These are phyloP conservation scores for Rasamsonia emersonii DNA, from an alignment of 2,329 filamentous ascomycete species.

Conservation along the genomic window DNA sequence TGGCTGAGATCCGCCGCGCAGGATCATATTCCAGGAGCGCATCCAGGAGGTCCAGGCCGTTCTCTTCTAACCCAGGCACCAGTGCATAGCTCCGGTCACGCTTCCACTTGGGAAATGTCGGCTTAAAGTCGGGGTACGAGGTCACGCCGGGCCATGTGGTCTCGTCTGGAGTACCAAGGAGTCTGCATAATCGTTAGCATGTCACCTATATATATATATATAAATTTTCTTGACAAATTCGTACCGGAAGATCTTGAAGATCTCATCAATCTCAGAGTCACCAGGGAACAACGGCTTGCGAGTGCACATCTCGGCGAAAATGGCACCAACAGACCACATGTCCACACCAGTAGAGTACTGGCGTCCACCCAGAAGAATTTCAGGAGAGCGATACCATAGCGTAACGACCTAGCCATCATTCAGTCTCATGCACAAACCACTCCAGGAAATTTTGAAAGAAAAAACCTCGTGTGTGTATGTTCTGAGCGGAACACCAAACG, in stretches of 20 bases:
- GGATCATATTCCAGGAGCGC: slow-evolving; percentile 78
- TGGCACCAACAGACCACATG: slow-evolving; percentile 93
- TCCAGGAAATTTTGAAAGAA: not conserved
- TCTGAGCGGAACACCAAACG: slow-evolving; percentile 81
- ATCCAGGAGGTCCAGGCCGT: slow-evolving; percentile 45
- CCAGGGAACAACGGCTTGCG: slow-evolving; percentile 87
- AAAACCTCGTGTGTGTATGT: slow-evolving; percentile 82
- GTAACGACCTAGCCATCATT: slow-evolving; percentile 60
- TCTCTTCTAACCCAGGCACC: slow-evolving; percentile 64
- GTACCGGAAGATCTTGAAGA: slow-evolving; percentile 89
- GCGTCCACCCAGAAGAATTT: slow-evolving; percentile 81
- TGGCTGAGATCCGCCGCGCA: slow-evolving; percentile 77
- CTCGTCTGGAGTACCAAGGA: slow-evolving; percentile 77
- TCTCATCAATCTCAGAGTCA: slow-evolving; percentile 88
- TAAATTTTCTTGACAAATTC: slow-evolving; percentile 14
- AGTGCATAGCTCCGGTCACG: slow-evolving; percentile 58
- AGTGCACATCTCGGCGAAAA: slow-evolving; percentile 95
- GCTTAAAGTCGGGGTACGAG: slow-evolving; percentile 90
- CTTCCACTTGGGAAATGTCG: slow-evolving; percentile 85
- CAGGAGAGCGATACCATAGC: slow-evolving; percentile 83
- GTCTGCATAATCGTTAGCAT: slow-evolving; percentile 34
- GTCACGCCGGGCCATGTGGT: slow-evolving; percentile 81
- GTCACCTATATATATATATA: not conserved
- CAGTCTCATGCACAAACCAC: not conserved
- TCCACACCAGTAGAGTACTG: slow-evolving; percentile 92